Percentiles rank a stretch among this genome's conserved stretches.
phyloP scores from a whole-genome alignment of 139 green algal species.

The Chlamydomonas sp. region DNA sequence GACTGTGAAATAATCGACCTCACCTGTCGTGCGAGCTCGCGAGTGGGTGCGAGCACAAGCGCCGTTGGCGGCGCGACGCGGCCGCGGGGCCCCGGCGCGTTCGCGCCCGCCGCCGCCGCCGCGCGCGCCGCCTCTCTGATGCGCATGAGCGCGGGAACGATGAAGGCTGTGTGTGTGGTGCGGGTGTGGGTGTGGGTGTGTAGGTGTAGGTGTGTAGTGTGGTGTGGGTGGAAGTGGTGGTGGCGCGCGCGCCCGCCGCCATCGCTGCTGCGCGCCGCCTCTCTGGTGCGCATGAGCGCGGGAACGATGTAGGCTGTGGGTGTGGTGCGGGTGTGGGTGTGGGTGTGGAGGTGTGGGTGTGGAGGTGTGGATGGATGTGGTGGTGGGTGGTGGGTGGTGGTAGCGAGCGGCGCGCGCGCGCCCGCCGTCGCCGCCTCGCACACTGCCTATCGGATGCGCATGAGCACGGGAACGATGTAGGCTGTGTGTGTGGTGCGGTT shows the following conservation, averaged over 20 bases:
- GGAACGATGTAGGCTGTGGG: not conserved
- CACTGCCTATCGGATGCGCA: not conserved
- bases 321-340: not conserved
- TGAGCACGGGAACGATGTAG: not conserved
- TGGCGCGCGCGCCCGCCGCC: not conserved
- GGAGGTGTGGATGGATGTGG: too few species aligned
- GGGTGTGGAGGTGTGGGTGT: too few species aligned
- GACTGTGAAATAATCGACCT: too few species aligned
- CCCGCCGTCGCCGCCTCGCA: not conserved
- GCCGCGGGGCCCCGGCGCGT: not conserved
- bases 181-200: not conserved
- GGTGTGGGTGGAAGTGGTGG: too few species aligned
- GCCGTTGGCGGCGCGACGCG: constrained; percentile 39
- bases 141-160: not conserved
- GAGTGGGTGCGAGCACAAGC: constrained; percentile 73
- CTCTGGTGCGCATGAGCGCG: not conserved
- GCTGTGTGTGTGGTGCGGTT: not conserved
- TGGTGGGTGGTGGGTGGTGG: too few species aligned
- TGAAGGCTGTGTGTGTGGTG: not conserved
- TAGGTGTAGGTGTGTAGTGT: too few species aligned
- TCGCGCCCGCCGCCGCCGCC: not conserved
- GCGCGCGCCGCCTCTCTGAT: not conserved
- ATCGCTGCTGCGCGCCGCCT: not conserved
- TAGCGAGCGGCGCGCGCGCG: not conserved
- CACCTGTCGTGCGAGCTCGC: constrained; percentile 74